A percentile compares a stretch with the other conserved stretches of the same genome.
These are phyloP conservation scores for Saturnispora diversa DNA, from an alignment of 805 yeast genomes.

Conservation along the genomic window DNA sequence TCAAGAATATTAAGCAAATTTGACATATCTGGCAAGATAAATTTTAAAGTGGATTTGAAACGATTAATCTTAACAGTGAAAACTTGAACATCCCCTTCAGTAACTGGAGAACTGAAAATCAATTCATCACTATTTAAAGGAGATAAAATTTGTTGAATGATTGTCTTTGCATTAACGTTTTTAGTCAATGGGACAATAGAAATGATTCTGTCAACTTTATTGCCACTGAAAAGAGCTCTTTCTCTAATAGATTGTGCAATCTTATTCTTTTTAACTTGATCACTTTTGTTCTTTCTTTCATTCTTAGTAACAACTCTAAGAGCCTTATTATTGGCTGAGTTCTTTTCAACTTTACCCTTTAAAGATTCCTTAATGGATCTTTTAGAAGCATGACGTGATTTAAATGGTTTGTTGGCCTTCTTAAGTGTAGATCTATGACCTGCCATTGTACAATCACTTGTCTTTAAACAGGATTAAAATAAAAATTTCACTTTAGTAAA, in stretches of 20 bases:
- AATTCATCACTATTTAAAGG: conserved; percentile 28
- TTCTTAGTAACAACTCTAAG: conserved; percentile 35
- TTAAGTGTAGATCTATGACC: conserved; percentile 82
- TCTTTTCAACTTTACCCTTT: conserved; percentile 84
- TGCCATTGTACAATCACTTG: conserved; percentile 37
- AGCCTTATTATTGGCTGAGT: conserved; percentile 31
- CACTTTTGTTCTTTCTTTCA: conserved; percentile 71
- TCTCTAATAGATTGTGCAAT: conserved; percentile 49
- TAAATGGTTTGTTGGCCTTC: conserved; percentile 82
- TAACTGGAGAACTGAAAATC: conserved; percentile 28
- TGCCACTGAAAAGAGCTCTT: conserved; percentile 55
- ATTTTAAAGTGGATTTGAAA: conserved; percentile 68
- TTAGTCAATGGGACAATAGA: conserved; percentile 72
- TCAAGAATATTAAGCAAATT: conserved; percentile 68
- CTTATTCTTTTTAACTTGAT: conserved; percentile 70
- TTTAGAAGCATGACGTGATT: conserved; percentile 84
- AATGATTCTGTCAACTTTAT: conserved; percentile 75
- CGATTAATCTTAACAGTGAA: conserved; percentile 46
- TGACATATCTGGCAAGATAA: conserved; percentile 61
- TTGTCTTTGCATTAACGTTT: conserved; percentile 53
- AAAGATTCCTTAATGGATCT: conserved; percentile 71
- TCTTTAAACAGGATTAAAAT: background rate
- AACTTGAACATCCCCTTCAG: conserved; percentile 40
- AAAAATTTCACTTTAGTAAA: too few relatives aligned
- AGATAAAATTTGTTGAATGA: conserved; percentile 43